Evolutionary conservation across 345 rosid species (phyloP).

Genomic region (Salix koriyanagi): DNA sequence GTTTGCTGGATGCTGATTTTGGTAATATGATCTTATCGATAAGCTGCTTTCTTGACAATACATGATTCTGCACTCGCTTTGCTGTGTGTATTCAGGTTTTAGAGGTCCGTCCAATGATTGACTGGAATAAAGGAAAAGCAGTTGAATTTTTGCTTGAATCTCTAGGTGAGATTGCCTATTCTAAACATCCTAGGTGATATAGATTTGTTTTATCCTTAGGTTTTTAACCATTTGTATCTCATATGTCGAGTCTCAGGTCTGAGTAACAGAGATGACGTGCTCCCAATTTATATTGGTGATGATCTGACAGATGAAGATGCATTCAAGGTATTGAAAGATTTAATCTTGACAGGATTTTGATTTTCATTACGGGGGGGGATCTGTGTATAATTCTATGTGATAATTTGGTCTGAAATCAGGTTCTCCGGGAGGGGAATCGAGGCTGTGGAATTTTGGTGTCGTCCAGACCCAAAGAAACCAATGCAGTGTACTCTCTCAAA

Average conservation of each 20-base stretch:
- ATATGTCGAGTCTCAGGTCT: constrained; percentile 40
- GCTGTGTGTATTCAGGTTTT: constrained; percentile 53
- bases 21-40: neutral
- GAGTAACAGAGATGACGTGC: constrained; percentile 55
- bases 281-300: constrained; percentile 86
- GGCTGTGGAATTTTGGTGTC: constrained; percentile 92
- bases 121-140: constrained; percentile 97
- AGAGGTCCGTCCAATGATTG: constrained; percentile 90
- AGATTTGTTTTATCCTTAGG: neutral
- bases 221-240: no score
- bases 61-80: neutral
- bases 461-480: constrained; percentile 68
- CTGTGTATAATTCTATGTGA: neutral
- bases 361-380: neutral
- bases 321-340: constrained; percentile 49
- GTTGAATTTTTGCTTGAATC: constrained; percentile 87
- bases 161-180: constrained; percentile 48
- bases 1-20: neutral
- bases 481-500: constrained; percentile 67
- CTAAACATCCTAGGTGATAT: neutral
- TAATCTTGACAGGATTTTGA: neutral
- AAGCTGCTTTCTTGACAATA: neutral
- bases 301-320: constrained; percentile 93
- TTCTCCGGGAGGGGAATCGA: constrained; percentile 45
- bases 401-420: constrained; percentile 29